Percentiles rank a stretch among this genome's conserved stretches.
These are phyloP conservation scores for Diaporthe vaccinii DNA, from an alignment of 2,329 filamentous ascomycete species.

Conservation along the genomic window DNA sequence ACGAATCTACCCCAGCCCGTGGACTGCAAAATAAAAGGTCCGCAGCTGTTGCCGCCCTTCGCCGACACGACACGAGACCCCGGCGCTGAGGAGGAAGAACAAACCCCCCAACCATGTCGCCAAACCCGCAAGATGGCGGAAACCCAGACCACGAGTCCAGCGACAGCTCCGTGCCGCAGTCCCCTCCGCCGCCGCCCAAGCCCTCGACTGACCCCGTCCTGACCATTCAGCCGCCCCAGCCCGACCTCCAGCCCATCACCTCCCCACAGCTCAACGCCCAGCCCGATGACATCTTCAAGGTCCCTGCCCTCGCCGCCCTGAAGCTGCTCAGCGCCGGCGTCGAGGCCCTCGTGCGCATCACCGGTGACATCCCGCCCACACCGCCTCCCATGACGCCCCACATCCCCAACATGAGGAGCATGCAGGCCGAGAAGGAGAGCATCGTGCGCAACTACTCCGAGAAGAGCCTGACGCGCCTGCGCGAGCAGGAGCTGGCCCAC, in stretches of 20 bases:
- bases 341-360: conserved; percentile 78
- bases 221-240: conserved; percentile 38
- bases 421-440: conserved; percentile 73
- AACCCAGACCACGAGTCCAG: conserved; percentile 12
- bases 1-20: background rate
- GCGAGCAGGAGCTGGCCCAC: conserved; percentile 54
- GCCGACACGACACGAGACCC: background rate
- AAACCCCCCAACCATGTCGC: conserved; percentile 33
- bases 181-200: conserved; percentile 54
- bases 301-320: conserved; percentile 81
- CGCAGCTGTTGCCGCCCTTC: background rate
- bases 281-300: conserved; percentile 77
- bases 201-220: conserved; percentile 55
- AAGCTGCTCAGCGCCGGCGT: conserved; percentile 81
- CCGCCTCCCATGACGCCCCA: conserved; percentile 75
- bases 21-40: background rate
- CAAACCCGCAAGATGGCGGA: conserved; percentile 35
- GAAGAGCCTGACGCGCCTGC: conserved; percentile 63
- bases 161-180: conserved; percentile 47
- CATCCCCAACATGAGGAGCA: conserved; percentile 74
- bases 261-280: conserved; percentile 49
- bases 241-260: conserved; percentile 46
- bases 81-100: background rate
- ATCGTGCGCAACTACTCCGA: conserved; percentile 71
- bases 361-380: conserved; percentile 85